Evolutionary conservation across 2,329 filamentous ascomycete genomes (phyloP), one percentile per base, ranked within the genome.

Genomic region (Penicillium sumatraense): DNA sequence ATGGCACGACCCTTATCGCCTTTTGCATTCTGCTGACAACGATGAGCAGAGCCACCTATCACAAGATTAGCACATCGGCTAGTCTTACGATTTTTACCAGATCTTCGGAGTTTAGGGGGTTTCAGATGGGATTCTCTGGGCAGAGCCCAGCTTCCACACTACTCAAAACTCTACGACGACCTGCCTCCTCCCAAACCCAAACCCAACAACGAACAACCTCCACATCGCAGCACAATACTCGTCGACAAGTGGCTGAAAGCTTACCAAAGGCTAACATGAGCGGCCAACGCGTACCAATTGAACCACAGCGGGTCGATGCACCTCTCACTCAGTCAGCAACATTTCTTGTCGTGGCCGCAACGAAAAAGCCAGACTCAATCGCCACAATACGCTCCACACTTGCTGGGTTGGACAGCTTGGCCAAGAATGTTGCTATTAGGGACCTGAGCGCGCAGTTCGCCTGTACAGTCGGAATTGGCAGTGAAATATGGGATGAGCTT

Each of bases 401-500:
- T 3, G 73, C 82, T 5, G 67, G 70, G 18, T 61, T 84, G 42
- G 68, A 71, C 27, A 75, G 73, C 49, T 73, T 85, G 8, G 66
- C 75, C 38, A 85, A 85, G 60, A 85, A 82, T 48, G 78, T 85
- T 8, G 70, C 79, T 3, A 78, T 83, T 49, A 81, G 82, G 36
- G 78, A 83, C 40, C 59, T 76, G 2, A 68, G 64, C 11, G 74
- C 78, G 16, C 68, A 69, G 5, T 80, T 85, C 54, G 70, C 79
- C 33, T 84, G 81, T 63, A 82, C 80, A 0, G 81, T 82, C 10
- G 83, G 81, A 42, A 82, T 85, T 44, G 83, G 83, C 41, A 81
- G 78, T 62, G 60, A 73, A 10, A 71, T 78, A 45, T 86, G 83
- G 83, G 80, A 83, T 55, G 46, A 56, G 0, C 54, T 86, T 1